phyloP scores from a whole-genome alignment of 176 grass and related monocot genomes.

The Lolium multiflorum region DNA sequence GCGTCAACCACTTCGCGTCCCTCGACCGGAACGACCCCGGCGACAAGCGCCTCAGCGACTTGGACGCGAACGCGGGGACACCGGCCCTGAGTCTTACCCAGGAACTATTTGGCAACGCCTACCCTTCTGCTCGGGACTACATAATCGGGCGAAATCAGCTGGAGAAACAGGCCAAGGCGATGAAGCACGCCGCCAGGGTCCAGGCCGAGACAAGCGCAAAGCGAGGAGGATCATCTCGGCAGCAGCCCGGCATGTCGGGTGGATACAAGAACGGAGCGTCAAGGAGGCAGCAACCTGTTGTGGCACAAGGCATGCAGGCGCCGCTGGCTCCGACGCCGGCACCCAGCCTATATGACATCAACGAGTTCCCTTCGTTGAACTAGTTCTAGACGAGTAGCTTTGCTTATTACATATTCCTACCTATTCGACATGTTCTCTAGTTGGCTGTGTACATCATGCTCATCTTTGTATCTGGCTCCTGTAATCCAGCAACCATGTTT shows the following conservation, averaged over 20 bases:
- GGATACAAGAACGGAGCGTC: background rate
- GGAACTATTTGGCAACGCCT: background rate
- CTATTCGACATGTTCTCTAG: too few relatives aligned
- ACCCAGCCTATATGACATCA: conserved; percentile 3
- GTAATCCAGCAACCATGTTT: too few relatives aligned
- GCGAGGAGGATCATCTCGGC: background rate
- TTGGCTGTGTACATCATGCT: too few relatives aligned
- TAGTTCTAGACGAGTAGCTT: background rate
- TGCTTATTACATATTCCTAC: too few relatives aligned
- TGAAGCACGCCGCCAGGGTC: background rate
- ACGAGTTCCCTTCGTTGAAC: background rate
- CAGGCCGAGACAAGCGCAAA: background rate
- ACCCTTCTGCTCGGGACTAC: background rate
- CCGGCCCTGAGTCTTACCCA: too few relatives aligned
- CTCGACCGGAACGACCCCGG: too few relatives aligned
- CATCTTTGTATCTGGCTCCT: too few relatives aligned
- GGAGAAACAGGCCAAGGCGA: background rate
- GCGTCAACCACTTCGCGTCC: too few relatives aligned
- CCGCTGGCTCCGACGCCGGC: background rate
- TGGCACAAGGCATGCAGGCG: background rate
- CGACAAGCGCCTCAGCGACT: too few relatives aligned
- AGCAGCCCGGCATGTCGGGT: too few relatives aligned
- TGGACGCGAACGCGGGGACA: too few relatives aligned
- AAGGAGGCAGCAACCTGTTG: background rate
- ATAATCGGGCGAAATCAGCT: background rate